Evolutionary conservation across 2,329 filamentous ascomycete genomes (phyloP), one percentile per base, ranked within the genome.

Genomic region (Fusarium nelsonii): DNA sequence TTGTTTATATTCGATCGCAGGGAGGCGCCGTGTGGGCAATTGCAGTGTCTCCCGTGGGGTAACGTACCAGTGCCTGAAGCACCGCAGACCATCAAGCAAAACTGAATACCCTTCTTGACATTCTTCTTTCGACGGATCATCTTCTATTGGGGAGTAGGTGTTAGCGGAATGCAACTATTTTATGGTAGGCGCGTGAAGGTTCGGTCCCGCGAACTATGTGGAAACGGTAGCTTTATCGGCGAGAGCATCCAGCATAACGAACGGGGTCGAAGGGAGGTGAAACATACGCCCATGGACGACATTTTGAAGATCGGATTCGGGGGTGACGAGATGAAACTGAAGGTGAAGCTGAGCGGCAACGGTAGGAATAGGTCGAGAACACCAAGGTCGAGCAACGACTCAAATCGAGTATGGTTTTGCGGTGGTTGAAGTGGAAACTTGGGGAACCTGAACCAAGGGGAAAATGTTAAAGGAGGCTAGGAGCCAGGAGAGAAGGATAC

Each of bases 61-160:
- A 62, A 84, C 88, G 78, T 90, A 97, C 94, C 96, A 83, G 96
- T 98, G 83, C 96, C 96, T 76, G 95, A 98, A 80, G 96, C 96
- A 86, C 96, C 96, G 81, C 96, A 98, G 78, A 99, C 96, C 96
- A 99, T 99, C 89, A 99, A 84, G 83, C 94, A 98, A 87, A 99
- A 99, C 88, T 99, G 96, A 80, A 99, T 98, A 80, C 96, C 96
- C 90, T 97, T 97, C 92, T 97, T 97, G 85, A 99, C 95, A 89
- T 99, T 98, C 92, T 99, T 99, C 95, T 99, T 99, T 84, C 93
- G 92, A 85, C 96, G 94, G 81, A 97, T 94, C 92, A 97, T 96
- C 84, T 97, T 93, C 90, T 93, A 82, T 68, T 76, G 50, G 28
- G 51, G 59, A 57, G 26, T 30, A 59, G 58, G 50, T 54, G 73